Evolutionary conservation across 139 green algal species (phyloP), one percentile per base, ranked within the genome.

Genomic region (Gonium pectorale): DNA sequence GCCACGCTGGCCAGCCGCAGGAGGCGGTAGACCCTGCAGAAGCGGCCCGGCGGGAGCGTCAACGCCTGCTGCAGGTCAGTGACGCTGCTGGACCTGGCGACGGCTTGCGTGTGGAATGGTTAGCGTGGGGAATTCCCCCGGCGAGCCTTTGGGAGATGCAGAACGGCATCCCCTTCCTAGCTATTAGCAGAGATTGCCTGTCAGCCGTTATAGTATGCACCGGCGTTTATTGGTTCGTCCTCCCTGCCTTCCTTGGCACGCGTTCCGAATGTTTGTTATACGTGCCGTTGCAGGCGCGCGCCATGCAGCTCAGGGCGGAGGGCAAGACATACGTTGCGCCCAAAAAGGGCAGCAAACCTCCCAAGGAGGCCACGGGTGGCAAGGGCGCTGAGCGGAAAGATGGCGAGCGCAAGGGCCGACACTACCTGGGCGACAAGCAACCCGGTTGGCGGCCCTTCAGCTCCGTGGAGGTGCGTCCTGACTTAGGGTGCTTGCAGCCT

Each of bases 271-370:
- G 27, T n/a, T 64, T n/a, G 19, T 33, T 9, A 6, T 15, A 9
- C 56, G 27, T n/a, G 56, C 22, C 19, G 15, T 6, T 64, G 19
- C 87, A 90, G 46, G 84, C 74, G 4, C 24, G 81, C 11, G 91
- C 91, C 5, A 43, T 91, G 22, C 85, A 89, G 62, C 35, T 94
- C n/a, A 64, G 85, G 24, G 49, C 73, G 0, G 37, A 91, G 35
- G 91, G 91, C 88, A 93, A 86, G 71, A 44, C 49, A 0, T 94
- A 94, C 81, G 88, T 93, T 46, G 78, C 83, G 0, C 49, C 71
- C 35, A 56, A 31, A 6, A 85, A 83, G 62, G 70, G 67, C 35
- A 84, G 81, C 49, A 33, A 41, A n/a, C n/a, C 29, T 9, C 2
- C 19, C 8, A 13, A 69, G 52, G 66, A 17, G 0, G 66, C 1